Conservation (phyloP, 129 eudicot genomes). For the Oenanthe sinensis region DNA sequence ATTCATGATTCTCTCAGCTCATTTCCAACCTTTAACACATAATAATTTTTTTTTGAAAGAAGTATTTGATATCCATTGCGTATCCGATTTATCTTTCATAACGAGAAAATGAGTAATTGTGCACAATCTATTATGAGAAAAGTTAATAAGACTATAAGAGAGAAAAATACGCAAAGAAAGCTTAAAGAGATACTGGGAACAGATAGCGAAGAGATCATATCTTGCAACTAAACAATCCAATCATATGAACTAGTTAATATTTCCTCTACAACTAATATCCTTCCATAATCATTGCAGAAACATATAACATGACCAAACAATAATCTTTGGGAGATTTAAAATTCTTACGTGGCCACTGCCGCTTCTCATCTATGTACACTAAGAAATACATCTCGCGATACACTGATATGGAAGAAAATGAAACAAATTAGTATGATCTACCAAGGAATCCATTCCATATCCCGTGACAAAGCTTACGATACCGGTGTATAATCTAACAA, state of each 20-base stretch:
- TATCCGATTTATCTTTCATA: no score
- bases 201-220: background rate
- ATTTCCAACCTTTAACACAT: no score
- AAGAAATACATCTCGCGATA: background rate
- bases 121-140: background rate
- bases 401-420: background rate
- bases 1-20: no score
- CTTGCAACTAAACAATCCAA: background rate
- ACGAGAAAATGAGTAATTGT: background rate
- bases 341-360: background rate
- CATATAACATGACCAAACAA: background rate
- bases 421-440: conserved; percentile 3
- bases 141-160: no score
- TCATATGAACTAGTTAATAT: background rate
- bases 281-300: background rate
- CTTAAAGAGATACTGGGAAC: background rate
- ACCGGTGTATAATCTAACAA: conserved; percentile 50
- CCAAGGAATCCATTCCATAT: conserved; percentile 13
- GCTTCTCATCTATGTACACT: background rate
- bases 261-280: background rate
- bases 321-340: background rate
- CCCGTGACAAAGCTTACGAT: conserved; percentile 14
- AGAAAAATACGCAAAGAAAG: background rate
- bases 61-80: no score
- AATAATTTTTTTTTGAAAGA: no score